A percentile compares a stretch with the other conserved stretches of the same genome.
Evolutionary conservation across 805 yeast species (phyloP).

Genomic region (Wickerhamiella shivajii): DNA sequence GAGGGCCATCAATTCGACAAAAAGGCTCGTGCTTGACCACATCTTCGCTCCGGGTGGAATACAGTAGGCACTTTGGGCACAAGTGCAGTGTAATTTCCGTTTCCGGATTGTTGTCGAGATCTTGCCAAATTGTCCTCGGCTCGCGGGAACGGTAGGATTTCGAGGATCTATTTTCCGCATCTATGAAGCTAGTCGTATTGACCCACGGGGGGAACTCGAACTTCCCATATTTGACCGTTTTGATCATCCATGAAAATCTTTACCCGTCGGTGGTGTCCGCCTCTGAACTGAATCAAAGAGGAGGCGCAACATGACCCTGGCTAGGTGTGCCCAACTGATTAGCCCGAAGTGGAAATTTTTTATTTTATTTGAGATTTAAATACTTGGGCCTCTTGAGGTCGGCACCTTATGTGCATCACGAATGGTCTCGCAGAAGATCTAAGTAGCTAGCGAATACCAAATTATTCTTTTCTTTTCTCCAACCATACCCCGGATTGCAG

Average conservation of each 20-base stretch:
- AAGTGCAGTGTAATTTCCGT: constrained; percentile 46
- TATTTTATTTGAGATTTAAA: too few relatives aligned
- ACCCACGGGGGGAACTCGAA: constrained; percentile 71
- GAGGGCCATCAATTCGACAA: constrained; percentile 26
- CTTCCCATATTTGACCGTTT: constrained; percentile 51
- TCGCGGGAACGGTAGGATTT: constrained; percentile 17
- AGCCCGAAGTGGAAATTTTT: too few relatives aligned
- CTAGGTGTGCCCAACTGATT: too few relatives aligned
- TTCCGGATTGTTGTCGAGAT: constrained; percentile 6
- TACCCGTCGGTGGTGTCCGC: too few relatives aligned
- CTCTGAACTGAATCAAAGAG: too few relatives aligned
- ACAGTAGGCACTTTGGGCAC: constrained; percentile 77
- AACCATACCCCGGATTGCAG: too few relatives aligned
- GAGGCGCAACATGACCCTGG: too few relatives aligned
- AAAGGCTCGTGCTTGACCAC: constrained; percentile 34
- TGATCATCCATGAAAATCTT: constrained; percentile 45
- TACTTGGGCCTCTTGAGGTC: too few relatives aligned
- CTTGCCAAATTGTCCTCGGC: constrained; percentile 17
- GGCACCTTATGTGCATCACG: too few relatives aligned
- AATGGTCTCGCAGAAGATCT: too few relatives aligned
- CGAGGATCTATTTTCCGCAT: constrained; percentile 21
- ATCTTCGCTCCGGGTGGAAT: constrained; percentile 35
- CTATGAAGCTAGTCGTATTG: constrained; percentile 68
- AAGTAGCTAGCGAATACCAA: too few relatives aligned
- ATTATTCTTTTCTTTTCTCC: too few relatives aligned